Conservation (phyloP, 306 rosid species). For the Cucurbita argyrosperma region DNA sequence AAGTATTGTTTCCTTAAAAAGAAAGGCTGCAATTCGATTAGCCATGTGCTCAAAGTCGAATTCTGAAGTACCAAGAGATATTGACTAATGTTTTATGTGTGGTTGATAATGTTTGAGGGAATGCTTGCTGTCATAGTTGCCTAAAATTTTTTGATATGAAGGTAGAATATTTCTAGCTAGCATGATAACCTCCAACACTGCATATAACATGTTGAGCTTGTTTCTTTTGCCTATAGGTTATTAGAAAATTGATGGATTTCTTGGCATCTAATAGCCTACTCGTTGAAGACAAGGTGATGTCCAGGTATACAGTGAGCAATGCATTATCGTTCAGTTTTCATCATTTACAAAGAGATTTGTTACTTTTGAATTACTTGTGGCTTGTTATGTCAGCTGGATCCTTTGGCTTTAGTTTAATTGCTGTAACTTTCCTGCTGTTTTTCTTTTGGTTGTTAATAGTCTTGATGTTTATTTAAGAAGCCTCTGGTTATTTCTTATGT, state of each 20-base stretch:
- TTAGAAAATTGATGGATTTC: conserved; percentile 73
- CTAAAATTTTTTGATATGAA: neutral
- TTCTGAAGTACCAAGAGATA: neutral
- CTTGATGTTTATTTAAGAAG: neutral
- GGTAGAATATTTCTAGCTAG: neutral
- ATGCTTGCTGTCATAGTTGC: neutral
- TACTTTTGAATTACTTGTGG: neutral
- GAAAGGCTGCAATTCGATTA: neutral
- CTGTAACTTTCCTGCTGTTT: neutral
- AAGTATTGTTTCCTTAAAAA: neutral
- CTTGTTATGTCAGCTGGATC: neutral
- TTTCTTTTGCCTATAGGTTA: conserved; percentile 30
- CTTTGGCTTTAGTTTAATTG: neutral
- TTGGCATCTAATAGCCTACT: conserved; percentile 42
- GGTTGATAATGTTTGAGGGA: neutral
- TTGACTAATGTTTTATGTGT: neutral
- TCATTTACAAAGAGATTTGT: neutral
- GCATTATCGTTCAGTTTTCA: neutral
- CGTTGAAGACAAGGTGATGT: conserved; percentile 45
- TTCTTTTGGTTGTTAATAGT: neutral
- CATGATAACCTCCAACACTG: neutral
- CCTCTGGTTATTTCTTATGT: neutral
- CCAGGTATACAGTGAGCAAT: conserved; percentile 34
- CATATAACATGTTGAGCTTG: conserved; percentile 9
- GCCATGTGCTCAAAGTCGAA: neutral